Base-by-base conservation (phyloP, 2,329 filamentous ascomycete genomes). In the Ceratocystis papillata region DNA sequence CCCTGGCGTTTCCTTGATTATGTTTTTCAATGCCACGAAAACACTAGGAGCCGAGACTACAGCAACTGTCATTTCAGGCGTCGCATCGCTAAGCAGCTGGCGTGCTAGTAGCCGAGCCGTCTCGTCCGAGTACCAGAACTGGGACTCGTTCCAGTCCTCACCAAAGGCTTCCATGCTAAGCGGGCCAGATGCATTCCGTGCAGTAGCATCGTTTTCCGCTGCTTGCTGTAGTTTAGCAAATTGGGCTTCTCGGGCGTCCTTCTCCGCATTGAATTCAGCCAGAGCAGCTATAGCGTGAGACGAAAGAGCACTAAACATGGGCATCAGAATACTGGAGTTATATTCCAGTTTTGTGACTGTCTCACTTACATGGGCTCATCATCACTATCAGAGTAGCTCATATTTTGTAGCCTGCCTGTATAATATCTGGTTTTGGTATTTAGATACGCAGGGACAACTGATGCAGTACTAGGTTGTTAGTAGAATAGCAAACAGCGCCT, bases 81-180 rank as follows among this genome's bases (percentile, higher is more conserved):
- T 83, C 1, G 83, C 79, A 61, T 80, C 85, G 3, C 83, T 78
- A 1, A 93, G 79, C 44, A 94, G 78, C 71, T 89, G 81, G 65
- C 79, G 77, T 1, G 88, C 89, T 22, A 89, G 75, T 4, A 79
- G 72, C 1, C 74, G 79, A 0, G 89, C 89, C 28, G 88, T 92
- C 69, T 86, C 82, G 64, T 91, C 85, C 7, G 83, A 84, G 73
- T 90, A 90, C 89, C 89, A 94, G 72, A 94, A 94, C 75, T 93
- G 89, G 69, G 83, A 87, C 72, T 87, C 83, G 72, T 92, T 89
- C 89, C 89, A 94, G 74, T 93, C 87, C 75, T 93, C 89, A 1
- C 80, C 79, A 71, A 93, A 94, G 1, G 81, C 78, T 37, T 88
- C 83, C 83, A 93, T 93, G 17, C 77, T 78, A 65, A 82, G 69